Percentiles rank a stretch among this genome's conserved stretches.
Evolutionary conservation across 106 monocot species (phyloP).

Genomic region (Phalaenopsis aphrodite): DNA sequence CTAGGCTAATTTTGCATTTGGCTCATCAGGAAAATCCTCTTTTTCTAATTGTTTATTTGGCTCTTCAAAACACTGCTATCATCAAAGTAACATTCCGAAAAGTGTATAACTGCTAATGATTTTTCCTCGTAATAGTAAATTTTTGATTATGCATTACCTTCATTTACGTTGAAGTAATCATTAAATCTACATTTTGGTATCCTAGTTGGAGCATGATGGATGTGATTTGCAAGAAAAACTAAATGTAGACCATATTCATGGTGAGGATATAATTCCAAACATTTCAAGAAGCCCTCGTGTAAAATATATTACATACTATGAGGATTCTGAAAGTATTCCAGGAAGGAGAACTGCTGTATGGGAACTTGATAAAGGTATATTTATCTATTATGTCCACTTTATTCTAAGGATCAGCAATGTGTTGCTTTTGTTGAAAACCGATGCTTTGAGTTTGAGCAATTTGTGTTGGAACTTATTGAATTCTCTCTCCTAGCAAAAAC

Average conservation of each 20-base stretch:
- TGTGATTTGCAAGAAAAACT: slow-evolving; percentile 73
- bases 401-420: too few species aligned
- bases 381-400: not conserved
- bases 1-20: not conserved
- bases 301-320: slow-evolving; percentile 96
- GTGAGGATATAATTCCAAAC: slow-evolving; percentile 72
- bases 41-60: not conserved
- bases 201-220: slow-evolving; percentile 93
- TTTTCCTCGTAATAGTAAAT: not conserved
- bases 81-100: not conserved
- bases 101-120: not conserved
- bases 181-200: slow-evolving; percentile 5
- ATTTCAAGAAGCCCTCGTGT: slow-evolving; percentile 71
- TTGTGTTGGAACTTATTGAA: not conserved
- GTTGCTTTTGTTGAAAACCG: not conserved
- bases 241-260: slow-evolving; percentile 59
- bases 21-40: not conserved
- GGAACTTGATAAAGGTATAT: slow-evolving; percentile 94
- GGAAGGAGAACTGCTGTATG: slow-evolving; percentile 93
- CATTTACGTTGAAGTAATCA: not conserved
- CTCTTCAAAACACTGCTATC: not conserved
- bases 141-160: not conserved
- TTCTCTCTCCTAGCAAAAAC: not conserved
- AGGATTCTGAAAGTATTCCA: slow-evolving; percentile 85
- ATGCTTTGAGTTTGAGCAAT: not conserved